Evolutionary conservation across 345 rosid genomes (phyloP), one percentile per base, ranked within the genome.

Genomic region (Eutrema japonicum): DNA sequence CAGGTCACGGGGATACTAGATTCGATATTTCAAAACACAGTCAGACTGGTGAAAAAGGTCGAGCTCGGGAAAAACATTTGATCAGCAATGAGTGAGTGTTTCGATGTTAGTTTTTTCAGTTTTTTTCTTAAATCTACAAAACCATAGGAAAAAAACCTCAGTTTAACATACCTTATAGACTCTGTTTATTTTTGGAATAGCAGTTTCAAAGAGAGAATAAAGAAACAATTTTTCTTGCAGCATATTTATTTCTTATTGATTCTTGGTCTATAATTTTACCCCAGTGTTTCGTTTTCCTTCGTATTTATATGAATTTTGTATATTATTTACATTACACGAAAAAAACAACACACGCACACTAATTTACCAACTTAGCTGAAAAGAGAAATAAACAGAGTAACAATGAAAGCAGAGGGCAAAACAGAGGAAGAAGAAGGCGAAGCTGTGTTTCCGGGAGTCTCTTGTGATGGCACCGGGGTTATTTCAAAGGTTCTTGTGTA

Each of bases 1-100:
- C 94, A 92, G 99, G 98, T 96, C 14, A 97, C 97, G 27, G 98
- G 99, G 30, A 90, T 96, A 78, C 22, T 96, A 85, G 99, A 96
- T 80, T 84, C 98, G 38, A 52, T 89, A 73, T 79, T 89, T 35
- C 88, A 92, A 79, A 85, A 81, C 82, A 89, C 99, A 59, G 57
- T 87, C 48, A 85, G 88, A 75, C 4, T 96, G 77, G 79, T 92
- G 81, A 96, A 90, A 76, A 96, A 96, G 45, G 79, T 96, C 30
- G 97, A 96, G 69, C 79, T 90, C 33, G 98, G 99, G 55, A 92
- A 92, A 77, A 84, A 96, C 78, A 80, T 86, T 80, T 92, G 91
- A 92, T 41, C 54, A 32, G 12, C 12, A 36, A 30, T 37, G 16
- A 68, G 57, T 8, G 64, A 47, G 40, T 61, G 68, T 32, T 52